Conservation (phyloP, 495 filamentous ascomycete species). For the Lentithecium fluviatile region DNA sequence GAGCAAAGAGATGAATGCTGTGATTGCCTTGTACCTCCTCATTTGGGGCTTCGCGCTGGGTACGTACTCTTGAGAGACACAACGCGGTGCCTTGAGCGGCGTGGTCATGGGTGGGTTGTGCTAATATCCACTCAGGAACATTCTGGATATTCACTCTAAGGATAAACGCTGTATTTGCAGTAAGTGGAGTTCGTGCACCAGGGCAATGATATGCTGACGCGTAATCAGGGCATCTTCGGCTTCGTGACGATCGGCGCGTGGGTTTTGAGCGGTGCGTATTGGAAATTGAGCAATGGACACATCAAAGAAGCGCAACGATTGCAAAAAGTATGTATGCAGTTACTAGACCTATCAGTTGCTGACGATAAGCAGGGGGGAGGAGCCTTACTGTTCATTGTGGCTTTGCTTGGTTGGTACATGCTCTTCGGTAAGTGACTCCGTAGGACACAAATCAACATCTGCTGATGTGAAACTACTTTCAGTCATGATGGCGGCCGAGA, state of each 20-base stretch:
- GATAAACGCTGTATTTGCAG: constrained; percentile 55
- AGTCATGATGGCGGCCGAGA: constrained; percentile 52
- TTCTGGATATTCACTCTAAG: constrained; percentile 57
- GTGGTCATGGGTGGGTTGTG: too few species aligned
- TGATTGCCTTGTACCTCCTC: constrained; percentile 52
- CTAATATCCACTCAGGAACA: constrained; percentile 37
- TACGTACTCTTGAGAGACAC: too few species aligned
- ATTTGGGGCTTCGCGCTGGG: constrained; percentile 57
- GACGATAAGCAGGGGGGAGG: constrained; percentile 14
- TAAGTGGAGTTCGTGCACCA: too few species aligned
- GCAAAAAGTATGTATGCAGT: constrained; percentile 45
- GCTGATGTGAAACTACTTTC: too few species aligned
- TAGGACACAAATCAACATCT: too few species aligned
- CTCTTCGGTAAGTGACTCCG: constrained; percentile 36
- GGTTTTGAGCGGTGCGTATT: constrained; percentile 53
- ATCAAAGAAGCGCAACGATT: constrained; percentile 46
- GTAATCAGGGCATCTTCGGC: constrained; percentile 46
- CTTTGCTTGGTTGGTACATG: constrained; percentile 56
- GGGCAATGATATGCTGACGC: too few species aligned
- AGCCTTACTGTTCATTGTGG: constrained; percentile 50
- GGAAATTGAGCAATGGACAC: constrained; percentile 49
- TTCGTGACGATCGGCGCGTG: constrained; percentile 51
- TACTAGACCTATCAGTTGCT: neutral
- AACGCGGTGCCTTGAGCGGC: too few species aligned
- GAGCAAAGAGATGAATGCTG: constrained; percentile 51